phyloP scores from a whole-genome alignment of 495 filamentous ascomycete species.

The Penicillium simplicissimum region DNA sequence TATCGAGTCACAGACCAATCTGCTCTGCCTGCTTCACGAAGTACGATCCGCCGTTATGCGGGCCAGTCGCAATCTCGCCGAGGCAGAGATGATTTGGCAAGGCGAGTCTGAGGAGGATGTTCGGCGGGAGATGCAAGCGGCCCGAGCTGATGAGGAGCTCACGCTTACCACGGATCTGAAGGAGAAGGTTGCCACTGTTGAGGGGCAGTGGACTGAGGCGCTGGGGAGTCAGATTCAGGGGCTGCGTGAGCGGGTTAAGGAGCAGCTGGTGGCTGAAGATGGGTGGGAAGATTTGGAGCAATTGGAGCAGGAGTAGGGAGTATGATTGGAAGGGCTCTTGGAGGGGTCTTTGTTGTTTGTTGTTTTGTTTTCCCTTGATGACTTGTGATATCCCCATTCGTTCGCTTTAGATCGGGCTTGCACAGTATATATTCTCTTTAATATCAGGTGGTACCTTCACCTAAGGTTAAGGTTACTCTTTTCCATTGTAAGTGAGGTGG shows the following conservation, averaged over 20 bases:
- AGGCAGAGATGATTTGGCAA: constrained; percentile 57
- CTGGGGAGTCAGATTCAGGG: constrained; percentile 60
- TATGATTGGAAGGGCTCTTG: constrained; percentile 2
- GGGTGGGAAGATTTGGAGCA: constrained; percentile 71
- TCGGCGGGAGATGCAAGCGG: constrained; percentile 57
- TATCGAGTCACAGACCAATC: constrained; percentile 90
- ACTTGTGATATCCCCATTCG: constrained; percentile 36
- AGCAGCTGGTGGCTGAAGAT: constrained; percentile 64
- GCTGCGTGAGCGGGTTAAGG: constrained; percentile 57
- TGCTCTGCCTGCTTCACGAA: constrained; percentile 91
- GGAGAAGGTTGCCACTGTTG: constrained; percentile 85
- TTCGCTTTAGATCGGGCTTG: constrained; percentile 24
- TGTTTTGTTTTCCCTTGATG: constrained; percentile 16
- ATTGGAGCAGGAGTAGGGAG: constrained; percentile 39
- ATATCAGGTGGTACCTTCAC: not conserved
- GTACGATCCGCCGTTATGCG: constrained; percentile 76
- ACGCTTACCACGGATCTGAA: constrained; percentile 82
- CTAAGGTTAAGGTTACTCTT: too few relatives aligned
- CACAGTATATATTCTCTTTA: constrained; percentile 12
- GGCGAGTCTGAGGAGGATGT: constrained; percentile 55
- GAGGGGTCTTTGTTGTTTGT: constrained; percentile 2
- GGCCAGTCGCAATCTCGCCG: constrained; percentile 55
- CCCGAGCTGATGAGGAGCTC: constrained; percentile 63
- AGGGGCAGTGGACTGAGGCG: constrained; percentile 80
- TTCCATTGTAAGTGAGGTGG: too few relatives aligned